A percentile compares a stretch with the other conserved stretches of the same genome.
Evolutionary conservation across 306 rosid species (phyloP).

Genomic region (Mimosa bimucronata): DNA sequence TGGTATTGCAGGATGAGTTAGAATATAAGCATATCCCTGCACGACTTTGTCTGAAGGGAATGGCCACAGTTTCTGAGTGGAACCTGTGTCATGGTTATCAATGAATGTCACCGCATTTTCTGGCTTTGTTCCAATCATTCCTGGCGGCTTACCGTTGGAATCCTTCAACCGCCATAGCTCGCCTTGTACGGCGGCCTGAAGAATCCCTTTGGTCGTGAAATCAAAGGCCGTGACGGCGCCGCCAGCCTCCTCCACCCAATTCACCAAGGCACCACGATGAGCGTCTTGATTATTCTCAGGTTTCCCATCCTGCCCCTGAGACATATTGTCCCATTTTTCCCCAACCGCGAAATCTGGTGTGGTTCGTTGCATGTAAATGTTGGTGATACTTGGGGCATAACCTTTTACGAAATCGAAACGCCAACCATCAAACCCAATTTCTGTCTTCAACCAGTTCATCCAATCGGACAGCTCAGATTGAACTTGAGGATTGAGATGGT

Average conservation of each 20-base stretch:
- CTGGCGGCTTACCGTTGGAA: constrained; percentile 62
- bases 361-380: constrained; percentile 62
- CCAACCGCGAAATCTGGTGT: constrained; percentile 76
- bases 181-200: constrained; percentile 63
- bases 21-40: constrained; percentile 80
- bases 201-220: constrained; percentile 58
- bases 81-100: constrained; percentile 83
- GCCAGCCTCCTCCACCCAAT: constrained; percentile 50
- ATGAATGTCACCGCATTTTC: constrained; percentile 75
- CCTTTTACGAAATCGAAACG: constrained; percentile 80
- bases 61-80: constrained; percentile 64
- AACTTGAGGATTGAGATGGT: constrained; percentile 75
- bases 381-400: constrained; percentile 57
- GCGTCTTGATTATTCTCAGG: constrained; percentile 48
- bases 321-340: constrained; percentile 63
- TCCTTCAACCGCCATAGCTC: constrained; percentile 66
- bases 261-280: constrained; percentile 39
- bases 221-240: constrained; percentile 57
- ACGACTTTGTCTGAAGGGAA: constrained; percentile 74
- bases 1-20: constrained; percentile 85
- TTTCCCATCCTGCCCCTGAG: constrained; percentile 40
- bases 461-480: constrained; percentile 71
- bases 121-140: constrained; percentile 76
- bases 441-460: constrained; percentile 80
- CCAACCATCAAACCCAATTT: constrained; percentile 78